These are phyloP conservation scores for Ogataea ramenticola DNA, from an alignment of 805 yeast species.

Conservation along the genomic window DNA sequence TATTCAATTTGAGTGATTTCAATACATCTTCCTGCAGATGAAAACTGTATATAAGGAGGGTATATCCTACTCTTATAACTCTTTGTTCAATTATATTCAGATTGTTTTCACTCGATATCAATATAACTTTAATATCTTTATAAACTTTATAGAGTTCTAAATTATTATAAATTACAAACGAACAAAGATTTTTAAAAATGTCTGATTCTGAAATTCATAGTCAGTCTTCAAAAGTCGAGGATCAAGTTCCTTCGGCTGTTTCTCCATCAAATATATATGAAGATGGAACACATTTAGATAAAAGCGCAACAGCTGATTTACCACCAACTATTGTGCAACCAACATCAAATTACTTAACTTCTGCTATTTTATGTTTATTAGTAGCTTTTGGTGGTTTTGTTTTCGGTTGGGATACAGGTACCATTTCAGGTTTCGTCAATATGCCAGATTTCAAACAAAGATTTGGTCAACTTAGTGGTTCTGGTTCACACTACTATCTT, in stretches of 20 bases:
- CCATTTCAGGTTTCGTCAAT: slow-evolving; percentile 64
- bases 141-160: no score
- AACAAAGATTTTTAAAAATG: slow-evolving; percentile 4
- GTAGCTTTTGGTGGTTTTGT: slow-evolving; percentile 75
- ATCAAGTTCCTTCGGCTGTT: slow-evolving; percentile 5
- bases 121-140: no score
- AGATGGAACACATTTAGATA: slow-evolving; percentile 12
- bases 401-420: slow-evolving; percentile 76
- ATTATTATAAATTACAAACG: no score
- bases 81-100: no score
- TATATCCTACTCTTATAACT: no score
- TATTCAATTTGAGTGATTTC: no score
- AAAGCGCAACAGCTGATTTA: slow-evolving; percentile 4
- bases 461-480: slow-evolving; percentile 38
- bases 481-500: slow-evolving; percentile 36
- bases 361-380: slow-evolving; percentile 36
- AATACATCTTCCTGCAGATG: no score
- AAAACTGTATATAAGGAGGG: no score
- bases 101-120: no score
- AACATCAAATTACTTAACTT: slow-evolving; percentile 15
- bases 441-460: slow-evolving; percentile 48
- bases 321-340: not conserved
- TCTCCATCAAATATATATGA: slow-evolving; percentile 18
- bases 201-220: slow-evolving; percentile 11
- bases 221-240: slow-evolving; percentile 10